A percentile compares a stretch with the other conserved stretches of the same genome.
These are phyloP conservation scores for Leishmania lainsoni DNA, from an alignment of 208 protist species.

Conservation along the genomic window DNA sequence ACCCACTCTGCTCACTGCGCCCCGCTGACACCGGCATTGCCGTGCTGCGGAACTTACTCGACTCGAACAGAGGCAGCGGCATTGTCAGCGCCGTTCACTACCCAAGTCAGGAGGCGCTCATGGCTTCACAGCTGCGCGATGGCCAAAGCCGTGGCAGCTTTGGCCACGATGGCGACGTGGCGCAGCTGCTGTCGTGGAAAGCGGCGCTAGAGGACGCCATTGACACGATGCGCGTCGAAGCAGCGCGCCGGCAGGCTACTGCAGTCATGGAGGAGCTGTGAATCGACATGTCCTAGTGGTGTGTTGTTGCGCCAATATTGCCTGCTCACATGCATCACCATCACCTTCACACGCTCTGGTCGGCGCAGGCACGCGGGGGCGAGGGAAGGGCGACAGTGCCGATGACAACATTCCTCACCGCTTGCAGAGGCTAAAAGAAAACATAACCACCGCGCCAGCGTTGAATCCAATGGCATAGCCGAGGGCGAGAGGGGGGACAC, in stretches of 20 bases:
- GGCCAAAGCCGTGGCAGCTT: constrained; percentile 43
- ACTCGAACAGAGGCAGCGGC: constrained; percentile 1
- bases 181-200: constrained; percentile 43
- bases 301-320: neutral
- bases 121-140: constrained; percentile 29
- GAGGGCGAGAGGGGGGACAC: neutral
- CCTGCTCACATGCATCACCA: too few species aligned
- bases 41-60: neutral
- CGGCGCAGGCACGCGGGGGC: neutral
- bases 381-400: neutral
- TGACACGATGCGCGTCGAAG: constrained; percentile 58
- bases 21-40: constrained; percentile 25
- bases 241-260: constrained; percentile 50
- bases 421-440: neutral
- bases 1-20: constrained; percentile 26
- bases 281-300: neutral
- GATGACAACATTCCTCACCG: neutral
- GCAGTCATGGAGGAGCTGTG: constrained; percentile 43
- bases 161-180: constrained; percentile 56
- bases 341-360: neutral
- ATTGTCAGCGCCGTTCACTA: neutral
- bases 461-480: neutral
- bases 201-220: constrained; percentile 52
- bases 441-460: neutral
- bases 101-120: constrained; percentile 12